Percentiles rank a stretch among this genome's conserved stretches.
phyloP scores from a whole-genome alignment of 176 grass and related monocot species.

The Oryza brachyantha region DNA sequence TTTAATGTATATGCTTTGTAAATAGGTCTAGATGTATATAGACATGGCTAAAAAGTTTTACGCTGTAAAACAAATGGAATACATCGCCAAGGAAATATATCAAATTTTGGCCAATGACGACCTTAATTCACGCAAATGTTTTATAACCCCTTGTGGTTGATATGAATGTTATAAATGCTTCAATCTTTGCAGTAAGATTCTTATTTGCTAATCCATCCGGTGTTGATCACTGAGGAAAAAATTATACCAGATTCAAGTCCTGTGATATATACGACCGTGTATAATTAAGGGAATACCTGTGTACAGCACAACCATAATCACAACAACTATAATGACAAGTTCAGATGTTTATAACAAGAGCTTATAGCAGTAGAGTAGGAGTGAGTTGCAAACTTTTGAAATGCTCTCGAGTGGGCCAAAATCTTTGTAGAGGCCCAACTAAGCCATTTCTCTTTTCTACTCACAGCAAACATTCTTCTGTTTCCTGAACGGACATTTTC shows the following conservation, averaged over 20 bases:
- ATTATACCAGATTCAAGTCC: background rate
- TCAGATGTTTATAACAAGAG: too few species aligned
- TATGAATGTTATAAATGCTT: too few species aligned
- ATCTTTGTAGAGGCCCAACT: background rate
- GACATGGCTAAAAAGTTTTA: too few species aligned
- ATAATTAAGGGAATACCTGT: background rate
- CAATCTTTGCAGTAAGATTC: too few species aligned
- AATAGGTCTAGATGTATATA: too few species aligned
- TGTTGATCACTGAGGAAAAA: background rate
- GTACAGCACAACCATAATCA: background rate
- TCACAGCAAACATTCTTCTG: background rate
- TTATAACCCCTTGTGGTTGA: too few species aligned
- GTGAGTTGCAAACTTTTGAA: background rate
- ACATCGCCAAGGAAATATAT: background rate
- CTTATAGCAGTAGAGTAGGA: too few species aligned
- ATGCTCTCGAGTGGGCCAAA: background rate
- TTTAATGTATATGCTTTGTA: too few species aligned
- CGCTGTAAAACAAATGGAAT: too few species aligned
- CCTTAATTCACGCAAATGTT: too few species aligned
- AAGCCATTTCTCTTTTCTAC: background rate
- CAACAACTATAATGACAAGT: background rate
- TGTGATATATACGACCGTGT: background rate
- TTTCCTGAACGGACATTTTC: background rate
- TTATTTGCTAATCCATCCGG: too few species aligned
- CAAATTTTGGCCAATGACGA: too few species aligned